Conservation (phyloP, 2,329 filamentous ascomycete species). For the Epichloe amarillans region DNA sequence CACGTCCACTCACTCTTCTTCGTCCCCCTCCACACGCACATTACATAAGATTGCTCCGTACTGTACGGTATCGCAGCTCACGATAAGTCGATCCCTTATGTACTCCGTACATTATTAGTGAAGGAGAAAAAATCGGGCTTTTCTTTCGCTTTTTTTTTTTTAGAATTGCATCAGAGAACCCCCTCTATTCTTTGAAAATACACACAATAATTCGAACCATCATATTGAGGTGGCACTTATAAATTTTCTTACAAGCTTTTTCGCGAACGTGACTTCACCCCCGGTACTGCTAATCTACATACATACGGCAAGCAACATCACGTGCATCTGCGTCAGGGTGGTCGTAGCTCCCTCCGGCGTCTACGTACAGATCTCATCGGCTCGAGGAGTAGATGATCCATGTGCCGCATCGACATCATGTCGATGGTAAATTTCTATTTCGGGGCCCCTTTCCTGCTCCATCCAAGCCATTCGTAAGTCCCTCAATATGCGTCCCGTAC, state of each 20-base stretch:
- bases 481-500: too few species aligned
- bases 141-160: too few species aligned
- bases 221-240: too few species aligned
- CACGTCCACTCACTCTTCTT: slow-evolving; percentile 18
- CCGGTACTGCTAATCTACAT: neutral
- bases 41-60: neutral
- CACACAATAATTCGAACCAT: too few species aligned
- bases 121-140: too few species aligned
- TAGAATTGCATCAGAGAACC: too few species aligned
- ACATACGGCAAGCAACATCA: neutral
- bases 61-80: neutral
- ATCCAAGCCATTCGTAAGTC: too few species aligned
- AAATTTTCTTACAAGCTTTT: too few species aligned
- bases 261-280: too few species aligned
- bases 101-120: too few species aligned
- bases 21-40: neutral
- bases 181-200: too few species aligned
- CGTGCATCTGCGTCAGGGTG: slow-evolving; percentile 14
- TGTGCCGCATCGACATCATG: neutral
- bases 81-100: too few species aligned
- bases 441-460: neutral
- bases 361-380: neutral
- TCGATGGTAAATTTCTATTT: neutral
- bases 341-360: slow-evolving; percentile 14
- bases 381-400: neutral